Conservation (phyloP, 345 rosid species). For the Gossypium longicalyx region DNA sequence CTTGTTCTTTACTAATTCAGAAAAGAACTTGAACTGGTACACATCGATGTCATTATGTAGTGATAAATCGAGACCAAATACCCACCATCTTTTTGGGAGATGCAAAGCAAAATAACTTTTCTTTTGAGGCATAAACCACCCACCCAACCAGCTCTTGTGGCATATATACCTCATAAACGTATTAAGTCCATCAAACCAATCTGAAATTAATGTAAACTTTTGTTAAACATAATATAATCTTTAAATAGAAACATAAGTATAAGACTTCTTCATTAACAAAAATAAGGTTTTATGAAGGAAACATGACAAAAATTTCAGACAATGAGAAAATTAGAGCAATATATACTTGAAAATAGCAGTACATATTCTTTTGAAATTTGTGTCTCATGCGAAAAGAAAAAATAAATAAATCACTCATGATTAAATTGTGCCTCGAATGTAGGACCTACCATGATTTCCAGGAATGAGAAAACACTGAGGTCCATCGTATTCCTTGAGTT, state of each 20-base stretch:
- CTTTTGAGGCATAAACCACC: constrained; percentile 99
- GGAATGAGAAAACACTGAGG: constrained; percentile 95
- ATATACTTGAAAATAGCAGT: constrained; percentile 2
- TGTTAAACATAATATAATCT: neutral
- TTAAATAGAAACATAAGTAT: neutral
- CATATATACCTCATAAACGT: constrained; percentile 98
- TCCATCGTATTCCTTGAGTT: constrained; percentile 78
- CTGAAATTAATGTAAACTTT: constrained; percentile 34
- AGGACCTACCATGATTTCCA: constrained; percentile 91
- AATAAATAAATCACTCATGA: constrained; percentile 5
- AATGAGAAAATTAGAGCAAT: constrained; percentile 1
- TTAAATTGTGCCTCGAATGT: constrained; percentile 20
- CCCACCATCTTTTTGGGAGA: constrained; percentile 94
- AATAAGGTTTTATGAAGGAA: neutral
- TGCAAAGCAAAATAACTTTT: constrained; percentile 97
- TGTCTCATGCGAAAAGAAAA: neutral
- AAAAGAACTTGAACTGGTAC: constrained; percentile 95
- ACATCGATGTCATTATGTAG: constrained; percentile 98
- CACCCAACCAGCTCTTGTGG: constrained; percentile 99
- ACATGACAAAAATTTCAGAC: neutral
- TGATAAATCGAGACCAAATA: constrained; percentile 97
- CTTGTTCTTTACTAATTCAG: constrained; percentile 69
- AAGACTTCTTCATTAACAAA: neutral
- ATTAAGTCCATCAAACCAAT: constrained; percentile 98
- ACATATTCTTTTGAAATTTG: neutral